Conservation (phyloP, 306 rosid species). For the Fagus crenata region DNA sequence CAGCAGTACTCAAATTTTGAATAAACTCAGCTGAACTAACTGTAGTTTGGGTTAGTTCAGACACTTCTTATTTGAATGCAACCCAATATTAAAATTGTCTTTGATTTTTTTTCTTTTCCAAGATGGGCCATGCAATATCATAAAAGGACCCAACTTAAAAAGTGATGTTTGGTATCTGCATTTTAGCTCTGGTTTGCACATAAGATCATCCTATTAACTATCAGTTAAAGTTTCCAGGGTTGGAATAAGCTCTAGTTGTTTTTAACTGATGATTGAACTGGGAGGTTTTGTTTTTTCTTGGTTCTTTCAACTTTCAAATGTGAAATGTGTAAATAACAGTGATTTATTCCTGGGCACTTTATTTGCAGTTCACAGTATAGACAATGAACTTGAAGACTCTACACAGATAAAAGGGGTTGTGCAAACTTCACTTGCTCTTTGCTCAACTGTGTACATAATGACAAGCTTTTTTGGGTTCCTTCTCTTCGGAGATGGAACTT, state of each 20-base stretch:
- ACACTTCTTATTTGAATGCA: not conserved
- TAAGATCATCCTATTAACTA: not conserved
- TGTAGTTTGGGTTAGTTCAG: slow-evolving; percentile 13
- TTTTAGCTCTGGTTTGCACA: not conserved
- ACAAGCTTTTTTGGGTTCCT: slow-evolving; percentile 91
- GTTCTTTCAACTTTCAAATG: not conserved
- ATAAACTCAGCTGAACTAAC: not conserved
- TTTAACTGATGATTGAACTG: not conserved
- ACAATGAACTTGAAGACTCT: slow-evolving; percentile 76
- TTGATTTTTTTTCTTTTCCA: not conserved
- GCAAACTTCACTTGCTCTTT: slow-evolving; percentile 59
- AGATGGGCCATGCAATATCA: too few relatives aligned
- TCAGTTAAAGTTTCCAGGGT: not conserved
- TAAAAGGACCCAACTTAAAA: not conserved
- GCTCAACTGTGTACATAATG: slow-evolving; percentile 76
- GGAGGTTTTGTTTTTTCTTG: not conserved
- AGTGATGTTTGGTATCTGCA: not conserved
- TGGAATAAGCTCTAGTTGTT: not conserved
- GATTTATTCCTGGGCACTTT: slow-evolving; percentile 23
- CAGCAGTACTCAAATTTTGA: slow-evolving; percentile 3
- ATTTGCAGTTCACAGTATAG: slow-evolving; percentile 77
- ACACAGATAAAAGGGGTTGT: slow-evolving; percentile 66
- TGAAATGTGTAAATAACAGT: not conserved
- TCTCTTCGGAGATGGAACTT: slow-evolving; percentile 80
- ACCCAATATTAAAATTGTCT: not conserved